Percentiles rank a stretch among this genome's conserved stretches.
Conservation (phyloP, 495 filamentous ascomycete species). For the Podospora conica region DNA sequence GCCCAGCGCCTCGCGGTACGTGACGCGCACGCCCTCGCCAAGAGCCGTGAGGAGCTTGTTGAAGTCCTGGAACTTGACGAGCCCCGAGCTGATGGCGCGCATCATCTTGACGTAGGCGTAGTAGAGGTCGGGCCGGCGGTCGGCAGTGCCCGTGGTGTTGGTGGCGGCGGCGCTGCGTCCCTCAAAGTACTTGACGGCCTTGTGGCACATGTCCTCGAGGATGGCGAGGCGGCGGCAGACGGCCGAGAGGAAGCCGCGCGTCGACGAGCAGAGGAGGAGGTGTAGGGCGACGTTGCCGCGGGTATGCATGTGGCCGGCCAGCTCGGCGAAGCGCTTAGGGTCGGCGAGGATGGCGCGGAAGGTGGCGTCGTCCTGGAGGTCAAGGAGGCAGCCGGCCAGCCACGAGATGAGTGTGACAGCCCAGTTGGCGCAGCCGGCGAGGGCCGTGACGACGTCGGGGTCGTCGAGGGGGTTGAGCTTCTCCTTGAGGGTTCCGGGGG, state of each 20-base stretch:
- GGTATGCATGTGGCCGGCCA: slow-evolving; percentile 38
- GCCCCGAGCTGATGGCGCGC: slow-evolving; percentile 33
- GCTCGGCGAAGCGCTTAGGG: slow-evolving; percentile 42
- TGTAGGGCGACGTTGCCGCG: slow-evolving; percentile 55
- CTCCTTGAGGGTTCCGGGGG: slow-evolving; percentile 30
- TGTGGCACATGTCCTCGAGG: slow-evolving; percentile 36
- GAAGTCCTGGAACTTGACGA: slow-evolving; percentile 43
- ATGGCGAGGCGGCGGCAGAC: slow-evolving; percentile 57
- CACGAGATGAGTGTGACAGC: slow-evolving; percentile 61
- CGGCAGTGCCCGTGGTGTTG: slow-evolving; percentile 13
- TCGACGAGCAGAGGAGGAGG: slow-evolving; percentile 65
- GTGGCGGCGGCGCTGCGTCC: slow-evolving; percentile 14
- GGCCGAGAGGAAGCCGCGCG: slow-evolving; percentile 62
- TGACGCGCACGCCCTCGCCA: slow-evolving; percentile 38
- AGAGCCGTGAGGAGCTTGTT: slow-evolving; percentile 43
- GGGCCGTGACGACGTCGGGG: slow-evolving; percentile 51
- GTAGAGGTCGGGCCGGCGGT: slow-evolving; percentile 30
- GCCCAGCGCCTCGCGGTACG: slow-evolving; percentile 37
- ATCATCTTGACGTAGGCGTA: slow-evolving; percentile 45
- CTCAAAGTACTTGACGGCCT: slow-evolving; percentile 37
- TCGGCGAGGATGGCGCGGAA: slow-evolving; percentile 39
- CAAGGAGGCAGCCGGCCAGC: slow-evolving; percentile 61
- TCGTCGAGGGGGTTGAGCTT: slow-evolving; percentile 56
- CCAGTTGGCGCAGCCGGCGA: slow-evolving; percentile 58
- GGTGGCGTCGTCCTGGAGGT: slow-evolving; percentile 50